Percentiles rank a stretch among this genome's conserved stretches.
These are phyloP conservation scores for Pleurotus djamor DNA, from an alignment of 768 basidiomycete genomes.

Conservation along the genomic window DNA sequence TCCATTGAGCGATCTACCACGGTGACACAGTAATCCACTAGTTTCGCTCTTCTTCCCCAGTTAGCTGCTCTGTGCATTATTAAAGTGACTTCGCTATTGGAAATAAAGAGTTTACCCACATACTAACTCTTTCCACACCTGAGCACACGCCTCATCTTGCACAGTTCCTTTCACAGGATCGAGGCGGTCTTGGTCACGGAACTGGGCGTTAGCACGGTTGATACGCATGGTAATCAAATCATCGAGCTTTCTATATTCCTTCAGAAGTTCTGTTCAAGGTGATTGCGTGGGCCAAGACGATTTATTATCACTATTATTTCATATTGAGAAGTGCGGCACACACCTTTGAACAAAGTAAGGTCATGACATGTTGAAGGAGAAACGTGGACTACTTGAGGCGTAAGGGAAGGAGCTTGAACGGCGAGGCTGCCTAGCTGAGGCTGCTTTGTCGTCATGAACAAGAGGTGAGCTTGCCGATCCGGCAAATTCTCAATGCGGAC, in stretches of 20 bases:
- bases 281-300: not conserved
- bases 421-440: conserved; percentile 67
- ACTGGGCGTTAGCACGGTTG: conserved; percentile 75
- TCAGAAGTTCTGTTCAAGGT: conserved; percentile 61
- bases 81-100: conserved; percentile 14
- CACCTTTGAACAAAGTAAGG: conserved; percentile 78
- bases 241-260: conserved; percentile 79
- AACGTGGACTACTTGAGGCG: conserved; percentile 68
- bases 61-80: conserved; percentile 34
- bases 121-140: conserved; percentile 77
- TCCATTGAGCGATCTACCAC: conserved; percentile 65
- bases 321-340: not conserved
- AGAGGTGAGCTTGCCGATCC: not conserved
- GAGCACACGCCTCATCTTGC: conserved; percentile 73
- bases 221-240: conserved; percentile 79
- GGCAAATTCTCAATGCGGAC: not conserved
- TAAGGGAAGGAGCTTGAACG: conserved; percentile 58
- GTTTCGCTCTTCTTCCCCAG: conserved; percentile 72
- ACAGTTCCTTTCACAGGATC: conserved; percentile 43
- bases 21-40: conserved; percentile 73
- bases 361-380: conserved; percentile 73
- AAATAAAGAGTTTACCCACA: conserved; percentile 42
- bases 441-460: conserved; percentile 33
- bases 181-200: conserved; percentile 67
- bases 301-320: not conserved